phyloP scores from a whole-genome alignment of 495 filamentous ascomycete genomes.

The Delitschia confertaspora region DNA sequence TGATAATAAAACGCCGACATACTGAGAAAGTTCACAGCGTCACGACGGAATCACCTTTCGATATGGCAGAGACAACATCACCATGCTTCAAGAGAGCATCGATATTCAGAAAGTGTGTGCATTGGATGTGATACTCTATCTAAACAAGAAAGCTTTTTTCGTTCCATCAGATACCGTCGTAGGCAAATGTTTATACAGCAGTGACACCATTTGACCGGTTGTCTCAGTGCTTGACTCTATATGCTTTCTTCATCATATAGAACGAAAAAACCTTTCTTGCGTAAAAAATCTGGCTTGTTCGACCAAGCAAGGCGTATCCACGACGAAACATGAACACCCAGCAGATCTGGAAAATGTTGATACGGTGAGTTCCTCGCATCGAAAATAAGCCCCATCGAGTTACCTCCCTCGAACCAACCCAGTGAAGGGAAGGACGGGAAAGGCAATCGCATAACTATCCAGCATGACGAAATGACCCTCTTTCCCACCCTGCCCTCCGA shows the following conservation, averaged over 20 bases:
- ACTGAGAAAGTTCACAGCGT: too few relatives aligned
- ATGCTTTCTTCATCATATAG: slow-evolving; percentile 88
- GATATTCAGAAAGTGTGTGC: too few relatives aligned
- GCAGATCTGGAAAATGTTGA: slow-evolving; percentile 43
- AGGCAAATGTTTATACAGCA: slow-evolving; percentile 68
- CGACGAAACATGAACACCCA: slow-evolving; percentile 13
- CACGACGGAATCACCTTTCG: too few relatives aligned
- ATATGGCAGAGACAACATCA: too few relatives aligned
- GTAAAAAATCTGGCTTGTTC: slow-evolving; percentile 53
- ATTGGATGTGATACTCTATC: too few relatives aligned
- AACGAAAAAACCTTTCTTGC: slow-evolving; percentile 42
- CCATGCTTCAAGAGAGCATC: too few relatives aligned
- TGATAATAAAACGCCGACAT: too few relatives aligned
- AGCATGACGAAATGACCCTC: slow-evolving; percentile 78
- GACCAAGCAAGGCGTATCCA: slow-evolving; percentile 48
- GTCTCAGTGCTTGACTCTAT: slow-evolving; percentile 99
- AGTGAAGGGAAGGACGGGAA: slow-evolving; percentile 13
- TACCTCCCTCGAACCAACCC: slow-evolving; percentile 45
- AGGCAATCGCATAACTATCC: slow-evolving; percentile 99
- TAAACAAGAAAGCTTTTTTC: slow-evolving; percentile 12
- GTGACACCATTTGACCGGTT: slow-evolving; percentile 43
- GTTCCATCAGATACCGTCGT: slow-evolving; percentile 90
- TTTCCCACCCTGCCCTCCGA: slow-evolving; percentile 11
- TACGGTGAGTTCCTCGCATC: slow-evolving; percentile 83
- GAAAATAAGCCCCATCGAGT: slow-evolving; percentile 99